These are phyloP conservation scores for Sclerotinia borealis DNA, from an alignment of 2,329 filamentous ascomycete species.

Conservation along the genomic window DNA sequence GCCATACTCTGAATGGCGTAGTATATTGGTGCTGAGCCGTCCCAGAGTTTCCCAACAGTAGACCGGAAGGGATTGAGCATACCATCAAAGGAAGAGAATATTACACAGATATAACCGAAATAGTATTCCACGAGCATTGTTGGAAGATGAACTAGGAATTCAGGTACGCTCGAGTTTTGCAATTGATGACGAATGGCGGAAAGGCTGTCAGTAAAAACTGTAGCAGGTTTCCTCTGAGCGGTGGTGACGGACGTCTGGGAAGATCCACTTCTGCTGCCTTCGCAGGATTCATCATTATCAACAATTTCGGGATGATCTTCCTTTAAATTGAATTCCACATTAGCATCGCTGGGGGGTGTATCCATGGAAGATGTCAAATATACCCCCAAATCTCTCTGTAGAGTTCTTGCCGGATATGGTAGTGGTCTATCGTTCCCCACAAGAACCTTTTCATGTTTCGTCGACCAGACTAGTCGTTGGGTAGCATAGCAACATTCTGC, in stretches of 20 bases:
- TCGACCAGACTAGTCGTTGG: conserved; percentile 28
- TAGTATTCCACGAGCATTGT: conserved; percentile 57
- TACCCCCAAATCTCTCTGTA: neutral
- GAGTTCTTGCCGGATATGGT: neutral
- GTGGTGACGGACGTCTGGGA: neutral
- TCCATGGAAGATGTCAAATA: neutral
- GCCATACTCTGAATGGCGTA: conserved; percentile 60
- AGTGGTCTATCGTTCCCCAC: neutral
- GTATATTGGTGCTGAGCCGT: conserved; percentile 51
- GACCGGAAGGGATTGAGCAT: conserved; percentile 55
- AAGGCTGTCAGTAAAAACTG: conserved; percentile 21
- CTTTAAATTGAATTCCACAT: neutral
- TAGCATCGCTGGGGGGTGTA: too few relatives aligned
- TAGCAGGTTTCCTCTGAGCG: neutral
- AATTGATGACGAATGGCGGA: conserved; percentile 27
- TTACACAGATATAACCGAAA: conserved; percentile 54
- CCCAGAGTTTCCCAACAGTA: conserved; percentile 51
- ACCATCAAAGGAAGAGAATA: conserved; percentile 61
- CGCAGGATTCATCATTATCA: neutral
- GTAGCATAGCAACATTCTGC: conserved; percentile 26
- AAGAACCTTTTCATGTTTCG: conserved; percentile 30
- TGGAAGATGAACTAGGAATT: conserved; percentile 32
- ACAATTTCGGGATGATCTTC: neutral
- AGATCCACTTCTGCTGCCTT: neutral
- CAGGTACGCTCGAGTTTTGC: conserved; percentile 24